Conservation (phyloP, 805 yeast species). For the Spathaspora gorwiae region DNA sequence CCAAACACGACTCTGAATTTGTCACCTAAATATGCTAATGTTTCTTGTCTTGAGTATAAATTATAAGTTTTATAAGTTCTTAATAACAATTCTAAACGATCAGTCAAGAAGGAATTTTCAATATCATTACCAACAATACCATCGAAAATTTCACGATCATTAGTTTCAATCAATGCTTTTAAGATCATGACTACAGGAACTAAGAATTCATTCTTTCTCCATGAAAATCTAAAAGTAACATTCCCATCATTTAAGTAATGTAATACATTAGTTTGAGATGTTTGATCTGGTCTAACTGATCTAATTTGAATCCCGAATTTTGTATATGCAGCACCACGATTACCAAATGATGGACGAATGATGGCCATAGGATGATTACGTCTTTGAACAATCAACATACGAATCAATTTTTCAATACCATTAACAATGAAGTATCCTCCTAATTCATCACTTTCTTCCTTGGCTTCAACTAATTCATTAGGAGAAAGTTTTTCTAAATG, state of each 20-base stretch:
- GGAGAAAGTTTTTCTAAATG: constrained; percentile 85
- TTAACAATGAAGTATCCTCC: constrained; percentile 96
- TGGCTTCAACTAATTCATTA: constrained; percentile 64
- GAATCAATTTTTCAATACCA: constrained; percentile 93
- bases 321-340: constrained; percentile 89
- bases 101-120: constrained; percentile 88
- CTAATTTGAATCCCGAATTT: constrained; percentile 91
- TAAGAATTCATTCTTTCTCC: constrained; percentile 94
- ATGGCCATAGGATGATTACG: constrained; percentile 98
- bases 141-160: constrained; percentile 92
- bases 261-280: constrained; percentile 95
- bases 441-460: constrained; percentile 91
- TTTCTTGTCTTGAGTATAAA: constrained; percentile 75
- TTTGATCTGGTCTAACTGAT: constrained; percentile 93
- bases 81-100: constrained; percentile 90
- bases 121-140: constrained; percentile 90
- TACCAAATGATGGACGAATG: constrained; percentile 88
- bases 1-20: constrained; percentile 92
- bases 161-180: constrained; percentile 85
- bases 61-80: constrained; percentile 82
- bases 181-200: constrained; percentile 90
- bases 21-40: constrained; percentile 92
- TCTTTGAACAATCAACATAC: constrained; percentile 97
- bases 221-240: constrained; percentile 92
- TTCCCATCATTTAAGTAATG: constrained; percentile 95